These are phyloP conservation scores for Botryotinia narcissicola DNA, from an alignment of 2,329 filamentous ascomycete genomes.

Conservation along the genomic window DNA sequence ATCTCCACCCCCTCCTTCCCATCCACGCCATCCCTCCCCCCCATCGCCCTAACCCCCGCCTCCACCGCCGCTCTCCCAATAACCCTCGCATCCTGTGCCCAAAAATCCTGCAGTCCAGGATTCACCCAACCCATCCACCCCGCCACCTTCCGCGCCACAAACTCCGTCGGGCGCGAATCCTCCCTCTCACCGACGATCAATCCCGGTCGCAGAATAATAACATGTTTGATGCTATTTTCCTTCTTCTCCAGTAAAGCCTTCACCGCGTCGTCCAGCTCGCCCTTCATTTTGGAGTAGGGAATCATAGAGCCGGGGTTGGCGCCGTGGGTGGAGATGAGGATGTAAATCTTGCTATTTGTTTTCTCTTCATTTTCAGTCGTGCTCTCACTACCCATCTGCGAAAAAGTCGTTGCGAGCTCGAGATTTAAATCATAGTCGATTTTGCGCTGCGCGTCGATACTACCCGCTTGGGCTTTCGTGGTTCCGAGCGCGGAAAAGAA, in stretches of 20 bases:
- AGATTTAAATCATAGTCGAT: constrained; percentile 88
- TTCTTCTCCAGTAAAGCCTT: constrained; percentile 47
- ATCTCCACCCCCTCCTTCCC: constrained; percentile 40
- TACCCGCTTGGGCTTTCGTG: constrained; percentile 71
- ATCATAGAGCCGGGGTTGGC: constrained; percentile 53
- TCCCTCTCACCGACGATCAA: constrained; percentile 71
- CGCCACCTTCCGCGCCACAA: constrained; percentile 54
- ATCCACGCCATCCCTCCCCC: constrained; percentile 45
- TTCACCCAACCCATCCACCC: constrained; percentile 54
- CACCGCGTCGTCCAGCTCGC: constrained; percentile 78
- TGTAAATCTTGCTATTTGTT: constrained; percentile 53
- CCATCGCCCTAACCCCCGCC: constrained; percentile 46
- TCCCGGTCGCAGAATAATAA: constrained; percentile 74
- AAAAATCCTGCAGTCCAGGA: constrained; percentile 56
- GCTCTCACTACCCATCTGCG: too few relatives aligned
- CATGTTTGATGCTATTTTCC: constrained; percentile 64
- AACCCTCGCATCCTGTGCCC: constrained; percentile 63
- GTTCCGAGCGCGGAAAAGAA: constrained; percentile 81
- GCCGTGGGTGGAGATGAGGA: constrained; percentile 46
- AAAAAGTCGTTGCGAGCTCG: constrained; percentile 58
- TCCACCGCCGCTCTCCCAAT: constrained; percentile 55
- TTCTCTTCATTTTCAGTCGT: constrained; percentile 56
- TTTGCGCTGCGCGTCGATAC: constrained; percentile 76
- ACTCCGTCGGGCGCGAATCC: constrained; percentile 58
- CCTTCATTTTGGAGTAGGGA: constrained; percentile 72